phyloP scores from a whole-genome alignment of 2,329 filamentous ascomycete genomes.

The Fusarium camptoceras region DNA sequence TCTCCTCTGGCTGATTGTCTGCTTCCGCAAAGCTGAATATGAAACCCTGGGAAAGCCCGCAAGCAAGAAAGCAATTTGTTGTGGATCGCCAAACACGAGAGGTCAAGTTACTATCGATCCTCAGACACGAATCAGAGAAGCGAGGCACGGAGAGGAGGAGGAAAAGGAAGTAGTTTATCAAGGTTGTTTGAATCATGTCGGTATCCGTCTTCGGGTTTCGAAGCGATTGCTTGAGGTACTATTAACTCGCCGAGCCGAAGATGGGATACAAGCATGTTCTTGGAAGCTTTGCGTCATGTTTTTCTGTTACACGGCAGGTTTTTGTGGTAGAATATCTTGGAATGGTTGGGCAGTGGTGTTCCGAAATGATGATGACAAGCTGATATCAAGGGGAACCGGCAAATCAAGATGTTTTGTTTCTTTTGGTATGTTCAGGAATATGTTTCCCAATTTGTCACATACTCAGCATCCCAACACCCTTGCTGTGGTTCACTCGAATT shows the following conservation, averaged over 20 bases:
- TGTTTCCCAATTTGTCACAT: not conserved
- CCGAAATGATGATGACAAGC: not conserved
- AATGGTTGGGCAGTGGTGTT: not conserved
- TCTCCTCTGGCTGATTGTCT: slow-evolving; percentile 17
- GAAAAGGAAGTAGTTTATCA: slow-evolving; percentile 29
- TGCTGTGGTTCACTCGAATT: not conserved
- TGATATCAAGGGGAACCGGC: not conserved
- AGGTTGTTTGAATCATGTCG: slow-evolving; percentile 25
- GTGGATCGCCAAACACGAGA: not conserved
- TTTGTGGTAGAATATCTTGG: slow-evolving; percentile 3
- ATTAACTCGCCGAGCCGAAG: slow-evolving; percentile 32
- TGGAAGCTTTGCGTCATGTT: not conserved
- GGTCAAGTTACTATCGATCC: not conserved
- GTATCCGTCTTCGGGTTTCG: slow-evolving; percentile 20
- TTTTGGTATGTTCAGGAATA: not conserved
- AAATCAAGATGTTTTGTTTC: not conserved
- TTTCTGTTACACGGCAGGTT: slow-evolving; percentile 7
- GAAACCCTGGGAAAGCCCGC: not conserved
- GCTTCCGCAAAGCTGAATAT: slow-evolving; percentile 4
- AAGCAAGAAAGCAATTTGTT: slow-evolving; percentile 25
- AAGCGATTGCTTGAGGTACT: slow-evolving; percentile 21
- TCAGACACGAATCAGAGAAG: not conserved
- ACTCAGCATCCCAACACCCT: not conserved
- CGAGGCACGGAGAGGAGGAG: not conserved
- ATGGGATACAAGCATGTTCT: slow-evolving; percentile 13